Evolutionary conservation across 2,329 filamentous ascomycete genomes (phyloP).

Genomic region (Aspergillus sp.): DNA sequence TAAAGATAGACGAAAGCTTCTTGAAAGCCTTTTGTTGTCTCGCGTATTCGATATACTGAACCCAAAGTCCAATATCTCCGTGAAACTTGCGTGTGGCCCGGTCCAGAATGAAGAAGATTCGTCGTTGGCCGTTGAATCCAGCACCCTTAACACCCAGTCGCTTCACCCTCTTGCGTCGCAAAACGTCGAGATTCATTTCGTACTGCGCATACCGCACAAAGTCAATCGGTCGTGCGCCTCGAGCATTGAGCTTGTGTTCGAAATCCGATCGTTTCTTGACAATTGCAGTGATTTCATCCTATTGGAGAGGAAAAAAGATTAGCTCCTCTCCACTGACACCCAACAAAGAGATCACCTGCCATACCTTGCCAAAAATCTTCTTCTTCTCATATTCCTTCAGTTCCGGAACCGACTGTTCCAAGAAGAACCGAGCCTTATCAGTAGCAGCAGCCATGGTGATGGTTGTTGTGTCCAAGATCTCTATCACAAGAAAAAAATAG

Average conservation of each 20-base stretch:
- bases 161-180: constrained; percentile 75
- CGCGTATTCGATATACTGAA: constrained; percentile 80
- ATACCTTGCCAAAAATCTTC: constrained; percentile 75
- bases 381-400: constrained; percentile 88
- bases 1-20: constrained; percentile 55
- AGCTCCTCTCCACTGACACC: neutral
- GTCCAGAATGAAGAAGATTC: constrained; percentile 84
- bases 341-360: constrained; percentile 7
- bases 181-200: constrained; percentile 60
- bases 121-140: constrained; percentile 66
- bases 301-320: constrained; percentile 5
- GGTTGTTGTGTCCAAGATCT: constrained; percentile 3
- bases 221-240: constrained; percentile 67
- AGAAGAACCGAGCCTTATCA: constrained; percentile 91
- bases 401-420: constrained; percentile 87
- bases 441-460: constrained; percentile 68
- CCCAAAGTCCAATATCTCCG: constrained; percentile 75
- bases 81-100: constrained; percentile 78
- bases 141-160: constrained; percentile 69
- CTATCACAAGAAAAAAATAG: constrained; percentile 19
- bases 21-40: constrained; percentile 58
- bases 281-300: constrained; percentile 86
- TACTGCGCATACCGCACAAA: constrained; percentile 77
- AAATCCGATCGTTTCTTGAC: constrained; percentile 86
- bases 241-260: constrained; percentile 81